A percentile compares a stretch with the other conserved stretches of the same genome.
Conservation (phyloP, 2,329 filamentous ascomycete species). For the Penicillium glabrum region DNA sequence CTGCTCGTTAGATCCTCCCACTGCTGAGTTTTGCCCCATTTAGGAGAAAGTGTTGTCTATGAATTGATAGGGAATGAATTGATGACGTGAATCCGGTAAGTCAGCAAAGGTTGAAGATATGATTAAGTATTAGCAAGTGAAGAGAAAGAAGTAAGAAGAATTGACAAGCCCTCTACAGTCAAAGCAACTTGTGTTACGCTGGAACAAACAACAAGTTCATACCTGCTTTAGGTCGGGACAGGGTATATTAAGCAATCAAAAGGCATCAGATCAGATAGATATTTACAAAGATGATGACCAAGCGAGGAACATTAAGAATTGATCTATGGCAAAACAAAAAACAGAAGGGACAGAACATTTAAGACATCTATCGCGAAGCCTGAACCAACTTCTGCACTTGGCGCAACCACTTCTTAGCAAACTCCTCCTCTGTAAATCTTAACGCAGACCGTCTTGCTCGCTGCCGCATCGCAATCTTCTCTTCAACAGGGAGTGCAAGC, state of each 20-base stretch:
- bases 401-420: slow-evolving; percentile 73
- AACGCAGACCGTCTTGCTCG: slow-evolving; percentile 75
- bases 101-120: no score
- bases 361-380: slow-evolving; percentile 22
- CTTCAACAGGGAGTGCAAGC: slow-evolving; percentile 58
- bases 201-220: not conserved
- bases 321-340: slow-evolving; percentile 5
- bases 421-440: slow-evolving; percentile 85
- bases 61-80: no score
- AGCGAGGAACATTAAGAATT: slow-evolving; percentile 1
- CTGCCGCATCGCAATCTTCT: slow-evolving; percentile 72
- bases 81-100: no score
- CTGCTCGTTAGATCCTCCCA: no score
- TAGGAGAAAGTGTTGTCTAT: no score
- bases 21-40: no score
- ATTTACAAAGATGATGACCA: not conserved
- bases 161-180: no score
- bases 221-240: not conserved
- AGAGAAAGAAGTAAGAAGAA: no score
- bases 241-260: slow-evolving; percentile 2
- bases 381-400: slow-evolving; percentile 72
- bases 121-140: no score
- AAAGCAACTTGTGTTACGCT: not conserved
- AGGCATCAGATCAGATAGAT: not conserved
- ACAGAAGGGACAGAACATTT: not conserved